Percentiles rank a stretch among this genome's conserved stretches.
Evolutionary conservation across 345 rosid genomes (phyloP).

Genomic region (Psidium guajava): DNA sequence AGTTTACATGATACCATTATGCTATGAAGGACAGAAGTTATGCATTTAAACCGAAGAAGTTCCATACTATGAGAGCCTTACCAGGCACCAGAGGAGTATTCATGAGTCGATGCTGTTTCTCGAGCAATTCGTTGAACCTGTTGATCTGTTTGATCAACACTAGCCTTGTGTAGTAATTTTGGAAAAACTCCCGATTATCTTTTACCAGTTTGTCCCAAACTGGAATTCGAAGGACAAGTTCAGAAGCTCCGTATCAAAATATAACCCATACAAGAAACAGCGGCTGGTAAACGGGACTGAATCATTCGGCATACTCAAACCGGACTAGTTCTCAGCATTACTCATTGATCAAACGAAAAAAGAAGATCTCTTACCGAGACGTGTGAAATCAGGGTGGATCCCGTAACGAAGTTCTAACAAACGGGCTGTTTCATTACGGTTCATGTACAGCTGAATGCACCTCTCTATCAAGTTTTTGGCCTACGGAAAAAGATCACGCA

Average conservation of each 20-base stretch:
- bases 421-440: not conserved
- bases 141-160: not conserved
- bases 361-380: not conserved
- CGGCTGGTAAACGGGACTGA: not conserved
- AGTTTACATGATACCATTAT: not conserved
- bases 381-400: not conserved
- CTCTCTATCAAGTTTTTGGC: not conserved
- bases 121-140: not conserved
- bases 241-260: not conserved
- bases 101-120: not conserved
- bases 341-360: not conserved
- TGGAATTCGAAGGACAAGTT: not conserved
- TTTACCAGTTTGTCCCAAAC: not conserved
- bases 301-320: not conserved
- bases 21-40: not conserved
- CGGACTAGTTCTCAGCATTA: not conserved
- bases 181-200: not conserved
- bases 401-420: not conserved
- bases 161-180: not conserved
- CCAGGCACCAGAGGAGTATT: not conserved
- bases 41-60: not conserved
- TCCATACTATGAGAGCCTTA: not conserved
- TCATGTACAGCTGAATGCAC: not conserved
- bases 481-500: not conserved
- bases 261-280: not conserved